Base-by-base conservation (phyloP, 1,284 basidiomycete species). In the Cutaneotrichosporon sp. region DNA sequence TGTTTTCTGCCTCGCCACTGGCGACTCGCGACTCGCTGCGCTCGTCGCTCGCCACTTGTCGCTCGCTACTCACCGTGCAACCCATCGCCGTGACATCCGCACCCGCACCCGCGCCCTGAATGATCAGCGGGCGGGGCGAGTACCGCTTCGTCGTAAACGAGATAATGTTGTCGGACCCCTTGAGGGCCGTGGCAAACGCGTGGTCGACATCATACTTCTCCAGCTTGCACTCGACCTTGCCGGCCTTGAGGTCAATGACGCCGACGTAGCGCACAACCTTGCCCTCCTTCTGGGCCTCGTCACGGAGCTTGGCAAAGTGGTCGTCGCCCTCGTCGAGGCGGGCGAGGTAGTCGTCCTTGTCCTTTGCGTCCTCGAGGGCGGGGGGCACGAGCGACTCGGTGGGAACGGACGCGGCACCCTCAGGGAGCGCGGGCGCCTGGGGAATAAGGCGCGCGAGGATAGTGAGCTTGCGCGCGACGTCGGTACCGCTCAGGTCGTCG, bases 51-150 rank as follows among this genome's bases (percentile, higher is more conserved):
- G 20, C 13, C 36, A 7, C 4, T 13, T 2, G 10, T 10, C 7
- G 9, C n/a, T n/a, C n/a, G n/a, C n/a, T n/a, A 67, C 73, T 69
- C 64, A 72, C 73, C 26, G 70, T 74, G 17, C 97, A 92, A 20
- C 94, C 94, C 91, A 97, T 97, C 0, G 94, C 96, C 15, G 94
- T 98, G 15, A 98, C 94, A 23, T 89, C 92, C 2, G 92, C 92
- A 18, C 94, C 94, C 0, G 96, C 94, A 12, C 94, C 94, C 0
- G 92, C 85, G 38, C 94, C 94, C 72, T 97, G 94, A 20, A 99
- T 81, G 59, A 97, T 88, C 56, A 99, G 78, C 1, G 94, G 88
- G 50, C 88, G 77, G 8, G 84, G 81, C 20, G 85, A 84, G 65
- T 93, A 92, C 51, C 96, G 80, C 72, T 88, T 85, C 0, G 94